A percentile compares a stretch with the other conserved stretches of the same genome.
Conservation (phyloP, 1,284 basidiomycete species). For the Hemileia vastatrix region DNA sequence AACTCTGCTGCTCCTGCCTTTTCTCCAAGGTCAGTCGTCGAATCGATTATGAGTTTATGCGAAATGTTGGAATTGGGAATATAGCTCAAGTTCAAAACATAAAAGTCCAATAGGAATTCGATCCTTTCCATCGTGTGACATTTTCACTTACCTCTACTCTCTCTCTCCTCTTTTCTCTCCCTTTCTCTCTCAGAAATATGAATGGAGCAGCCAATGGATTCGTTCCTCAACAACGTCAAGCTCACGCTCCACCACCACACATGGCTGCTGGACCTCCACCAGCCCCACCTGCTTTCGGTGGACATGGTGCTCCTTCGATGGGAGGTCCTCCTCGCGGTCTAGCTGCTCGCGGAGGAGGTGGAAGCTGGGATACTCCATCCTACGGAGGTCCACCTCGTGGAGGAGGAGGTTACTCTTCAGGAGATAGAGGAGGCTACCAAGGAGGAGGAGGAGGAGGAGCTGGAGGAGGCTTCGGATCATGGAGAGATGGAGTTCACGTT, state of each 20-base stretch:
- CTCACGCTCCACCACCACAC: not conserved
- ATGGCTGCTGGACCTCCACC: not conserved
- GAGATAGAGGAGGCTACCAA: not conserved
- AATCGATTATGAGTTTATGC: not conserved
- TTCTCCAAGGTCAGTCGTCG: slow-evolving; percentile 17
- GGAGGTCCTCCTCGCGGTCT: not conserved
- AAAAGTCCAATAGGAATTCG: no score
- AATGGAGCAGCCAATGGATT: not conserved
- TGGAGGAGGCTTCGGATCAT: slow-evolving; percentile 37
- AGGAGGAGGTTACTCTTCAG: slow-evolving; percentile 1
- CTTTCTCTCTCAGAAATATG: not conserved
- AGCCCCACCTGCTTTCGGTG: not conserved
- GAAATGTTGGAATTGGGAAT: no score
- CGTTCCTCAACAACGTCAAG: not conserved
- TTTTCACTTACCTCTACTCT: not conserved
- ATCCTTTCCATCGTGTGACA: not conserved
- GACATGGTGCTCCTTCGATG: not conserved
- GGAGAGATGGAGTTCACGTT: slow-evolving; percentile 41
- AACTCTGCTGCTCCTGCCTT: slow-evolving; percentile 27
- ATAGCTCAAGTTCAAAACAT: no score
- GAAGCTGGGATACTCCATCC: not conserved
- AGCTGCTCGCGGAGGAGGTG: slow-evolving; percentile 4
- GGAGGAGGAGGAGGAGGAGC: slow-evolving; percentile 29
- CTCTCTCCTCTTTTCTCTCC: not conserved
- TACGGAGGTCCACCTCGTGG: slow-evolving; percentile 1